Evolutionary conservation across 768 basidiomycete genomes (phyloP).

Genomic region (Russula lepida): DNA sequence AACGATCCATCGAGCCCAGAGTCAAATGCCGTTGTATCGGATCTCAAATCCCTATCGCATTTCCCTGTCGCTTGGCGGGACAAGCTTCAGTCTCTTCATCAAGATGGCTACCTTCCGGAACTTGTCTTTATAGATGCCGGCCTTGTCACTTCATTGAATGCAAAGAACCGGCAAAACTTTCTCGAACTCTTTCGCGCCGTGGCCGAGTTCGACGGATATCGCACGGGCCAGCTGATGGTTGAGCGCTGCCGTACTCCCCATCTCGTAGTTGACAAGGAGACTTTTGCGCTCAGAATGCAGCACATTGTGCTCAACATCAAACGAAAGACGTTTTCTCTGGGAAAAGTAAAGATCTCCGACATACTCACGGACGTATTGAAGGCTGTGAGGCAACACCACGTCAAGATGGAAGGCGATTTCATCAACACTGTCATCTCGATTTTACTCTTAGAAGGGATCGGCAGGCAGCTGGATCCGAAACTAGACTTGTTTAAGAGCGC

Average conservation of each 20-base stretch:
- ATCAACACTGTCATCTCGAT: slow-evolving; percentile 97
- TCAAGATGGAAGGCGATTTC: slow-evolving; percentile 98
- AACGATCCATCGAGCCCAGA: slow-evolving; percentile 16
- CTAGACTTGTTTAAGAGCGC: slow-evolving; percentile 95
- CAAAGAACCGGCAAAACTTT: slow-evolving; percentile 82
- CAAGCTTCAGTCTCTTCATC: slow-evolving; percentile 53
- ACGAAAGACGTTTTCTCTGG: slow-evolving; percentile 92
- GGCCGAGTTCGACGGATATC: slow-evolving; percentile 96
- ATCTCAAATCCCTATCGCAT: slow-evolving; percentile 52
- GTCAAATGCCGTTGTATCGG: slow-evolving; percentile 49
- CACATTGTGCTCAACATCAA: slow-evolving; percentile 90
- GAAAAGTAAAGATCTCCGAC: slow-evolving; percentile 94
- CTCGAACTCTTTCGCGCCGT: slow-evolving; percentile 94
- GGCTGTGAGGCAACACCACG: slow-evolving; percentile 84
- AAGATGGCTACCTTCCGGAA: slow-evolving; percentile 82
- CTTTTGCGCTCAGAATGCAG: slow-evolving; percentile 96
- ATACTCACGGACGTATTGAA: slow-evolving; percentile 82
- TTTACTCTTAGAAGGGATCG: slow-evolving; percentile 90
- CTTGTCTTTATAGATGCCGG: slow-evolving; percentile 96
- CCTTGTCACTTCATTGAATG: slow-evolving; percentile 80
- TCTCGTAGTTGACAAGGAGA: slow-evolving; percentile 84
- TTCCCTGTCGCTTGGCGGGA: slow-evolving; percentile 60
- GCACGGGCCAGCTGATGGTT: slow-evolving; percentile 91
- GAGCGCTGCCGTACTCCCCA: slow-evolving; percentile 89
- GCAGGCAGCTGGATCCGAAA: slow-evolving; percentile 82